Evolutionary conservation across 768 basidiomycete genomes (phyloP), one percentile per base, ranked within the genome.

Genomic region (Chlorophyllum brunneum): DNA sequence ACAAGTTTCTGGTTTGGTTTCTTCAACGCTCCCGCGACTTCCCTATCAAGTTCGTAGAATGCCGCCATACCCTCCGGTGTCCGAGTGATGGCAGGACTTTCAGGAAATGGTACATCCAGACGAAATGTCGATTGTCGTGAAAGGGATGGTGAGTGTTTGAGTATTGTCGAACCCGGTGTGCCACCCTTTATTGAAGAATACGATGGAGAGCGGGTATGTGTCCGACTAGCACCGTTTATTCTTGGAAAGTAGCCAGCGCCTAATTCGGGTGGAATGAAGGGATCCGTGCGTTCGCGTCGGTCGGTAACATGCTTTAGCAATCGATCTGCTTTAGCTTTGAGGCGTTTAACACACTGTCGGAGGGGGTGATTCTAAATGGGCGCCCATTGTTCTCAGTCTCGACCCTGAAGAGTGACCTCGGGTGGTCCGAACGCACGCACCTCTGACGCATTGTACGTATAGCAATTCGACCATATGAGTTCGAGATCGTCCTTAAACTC

Each of bases 391-490:
- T 49, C 30, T 46, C 27, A 33, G 48, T 24, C 20, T 22, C 40
- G 26, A 37, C 37, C 40, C 29, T 11, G 20, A 44, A 36, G 22
- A 37, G 2, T 13, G n/a, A 11, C 16, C 10, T 23, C n/a, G 24
- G 4, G n/a, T n/a, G n/a, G 11, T n/a, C 39, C 23, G n/a, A 37
- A 13, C n/a, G n/a, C n/a, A 77, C 87, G 55, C 59, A 92, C 95
- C 74, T 93, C 88, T 9, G 85, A 79, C 15, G 90, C 86, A 67
- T 99, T 99, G 67, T 98, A 98, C 4, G 79, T 83, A 57, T 87
- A 80, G 68, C 95, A 98, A 58, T 98, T 99, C 40, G 83, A 83
- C 97, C 97, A 99, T 59, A 99, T 98, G 56, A 98, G 81, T 59
- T 95, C 91, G 37, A 99, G 74, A 70, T 99, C 97, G 54, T 90